phyloP scores from a whole-genome alignment of 2,329 filamentous ascomycete genomes.

The Akanthomyces lecanii region DNA sequence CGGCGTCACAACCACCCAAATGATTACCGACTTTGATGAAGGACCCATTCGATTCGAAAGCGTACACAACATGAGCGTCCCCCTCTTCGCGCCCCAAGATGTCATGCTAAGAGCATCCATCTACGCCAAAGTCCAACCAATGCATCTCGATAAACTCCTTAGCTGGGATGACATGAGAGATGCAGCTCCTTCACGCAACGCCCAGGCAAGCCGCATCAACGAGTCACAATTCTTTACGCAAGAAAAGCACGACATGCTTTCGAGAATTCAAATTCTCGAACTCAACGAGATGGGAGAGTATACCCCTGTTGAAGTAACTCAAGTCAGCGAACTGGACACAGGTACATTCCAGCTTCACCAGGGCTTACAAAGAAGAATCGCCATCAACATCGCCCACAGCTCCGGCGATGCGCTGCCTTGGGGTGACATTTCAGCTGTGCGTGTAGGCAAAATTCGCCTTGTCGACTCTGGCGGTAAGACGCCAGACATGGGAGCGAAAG shows the following conservation, averaged over 20 bases:
- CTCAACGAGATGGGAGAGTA: conserved; percentile 90
- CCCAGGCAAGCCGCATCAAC: conserved; percentile 65
- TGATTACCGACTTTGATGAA: conserved; percentile 92
- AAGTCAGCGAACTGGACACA: conserved; percentile 76
- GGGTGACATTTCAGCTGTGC: conserved; percentile 73
- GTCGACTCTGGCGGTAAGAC: conserved; percentile 82
- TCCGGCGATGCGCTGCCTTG: conserved; percentile 85
- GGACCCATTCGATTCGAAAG: conserved; percentile 91
- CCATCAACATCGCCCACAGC: conserved; percentile 84
- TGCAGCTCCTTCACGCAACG: conserved; percentile 53
- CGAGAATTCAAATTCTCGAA: conserved; percentile 82
- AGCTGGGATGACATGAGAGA: conserved; percentile 99
- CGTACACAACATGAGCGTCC: conserved; percentile 95
- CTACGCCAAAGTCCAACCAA: conserved; percentile 83
- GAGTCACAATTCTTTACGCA: conserved; percentile 92
- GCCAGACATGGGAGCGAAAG: conserved; percentile 68
- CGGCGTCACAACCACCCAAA: conserved; percentile 89
- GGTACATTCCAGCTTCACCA: conserved; percentile 95
- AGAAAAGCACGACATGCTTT: conserved; percentile 90
- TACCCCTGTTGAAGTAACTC: conserved; percentile 85
- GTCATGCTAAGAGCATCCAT: conserved; percentile 81
- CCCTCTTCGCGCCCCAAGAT: conserved; percentile 65
- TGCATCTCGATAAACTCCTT: conserved; percentile 94
- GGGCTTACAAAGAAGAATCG: conserved; percentile 82
- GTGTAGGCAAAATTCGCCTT: conserved; percentile 76